Percentiles rank a stretch among this genome's conserved stretches.
These are phyloP conservation scores for Debaryomyces prosopidis DNA, from an alignment of 805 yeast species.

Conservation along the genomic window DNA sequence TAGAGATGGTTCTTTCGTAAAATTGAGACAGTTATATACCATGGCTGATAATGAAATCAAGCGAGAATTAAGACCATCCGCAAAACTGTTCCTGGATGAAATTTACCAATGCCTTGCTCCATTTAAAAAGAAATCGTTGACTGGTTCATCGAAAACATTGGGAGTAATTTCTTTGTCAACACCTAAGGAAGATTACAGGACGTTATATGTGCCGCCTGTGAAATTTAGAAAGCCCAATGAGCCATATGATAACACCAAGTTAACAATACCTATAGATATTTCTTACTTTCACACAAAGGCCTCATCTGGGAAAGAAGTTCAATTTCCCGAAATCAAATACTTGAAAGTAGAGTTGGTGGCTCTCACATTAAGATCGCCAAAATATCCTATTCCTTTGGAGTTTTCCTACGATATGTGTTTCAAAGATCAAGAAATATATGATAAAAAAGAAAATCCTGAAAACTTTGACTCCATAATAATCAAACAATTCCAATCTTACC, in stretches of 20 bases:
- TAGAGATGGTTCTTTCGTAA: slow-evolving; percentile 16
- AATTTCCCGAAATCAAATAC: slow-evolving; percentile 34
- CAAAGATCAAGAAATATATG: slow-evolving; percentile 30
- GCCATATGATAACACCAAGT: slow-evolving; percentile 12
- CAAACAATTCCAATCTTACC: slow-evolving; percentile 28
- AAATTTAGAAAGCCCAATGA: slow-evolving; percentile 18
- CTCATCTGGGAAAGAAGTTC: not conserved
- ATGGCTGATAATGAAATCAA: slow-evolving; percentile 21
- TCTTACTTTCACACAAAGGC: slow-evolving; percentile 21
- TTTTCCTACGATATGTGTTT: slow-evolving; percentile 41
- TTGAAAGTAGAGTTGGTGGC: slow-evolving; percentile 35
- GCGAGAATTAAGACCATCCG: slow-evolving; percentile 10
- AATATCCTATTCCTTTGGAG: slow-evolving; percentile 39
- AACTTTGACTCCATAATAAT: slow-evolving; percentile 35
- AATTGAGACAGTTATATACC: slow-evolving; percentile 34
- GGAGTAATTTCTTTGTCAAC: slow-evolving; percentile 37
- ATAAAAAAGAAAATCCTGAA: slow-evolving; percentile 22
- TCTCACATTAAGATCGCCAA: slow-evolving; percentile 34
- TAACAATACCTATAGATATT: slow-evolving; percentile 34
- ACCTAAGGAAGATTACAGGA: slow-evolving; percentile 28
- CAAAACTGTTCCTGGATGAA: slow-evolving; percentile 20
- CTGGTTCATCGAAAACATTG: slow-evolving; percentile 28
- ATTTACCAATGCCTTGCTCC: slow-evolving; percentile 33
- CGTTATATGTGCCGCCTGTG: slow-evolving; percentile 34
- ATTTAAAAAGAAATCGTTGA: slow-evolving; percentile 32